These are phyloP conservation scores for Melanogaster broomeanus DNA, from an alignment of 768 basidiomycete species.

Conservation along the genomic window DNA sequence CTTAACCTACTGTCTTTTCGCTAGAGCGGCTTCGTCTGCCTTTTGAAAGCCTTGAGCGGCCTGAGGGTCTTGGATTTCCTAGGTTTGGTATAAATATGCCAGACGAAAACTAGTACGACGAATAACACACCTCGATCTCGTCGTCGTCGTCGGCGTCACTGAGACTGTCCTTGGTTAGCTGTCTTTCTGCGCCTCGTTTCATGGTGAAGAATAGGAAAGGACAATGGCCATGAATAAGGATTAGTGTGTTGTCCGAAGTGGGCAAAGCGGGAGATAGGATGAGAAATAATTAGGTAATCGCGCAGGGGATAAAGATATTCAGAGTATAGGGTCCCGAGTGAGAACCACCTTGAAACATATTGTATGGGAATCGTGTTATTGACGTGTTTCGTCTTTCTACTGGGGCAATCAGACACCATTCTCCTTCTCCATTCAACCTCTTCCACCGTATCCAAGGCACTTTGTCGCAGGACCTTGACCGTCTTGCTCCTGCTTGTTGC, in stretches of 20 bases:
- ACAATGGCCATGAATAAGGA: neutral
- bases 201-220: slow-evolving; percentile 35
- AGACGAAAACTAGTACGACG: neutral
- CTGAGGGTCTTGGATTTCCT: slow-evolving; percentile 46
- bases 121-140: slow-evolving; percentile 30
- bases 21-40: slow-evolving; percentile 59
- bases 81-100: neutral
- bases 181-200: slow-evolving; percentile 77
- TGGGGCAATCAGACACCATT: neutral
- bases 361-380: slow-evolving; percentile 5
- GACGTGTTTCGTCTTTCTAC: neutral
- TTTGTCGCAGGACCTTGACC: slow-evolving; percentile 3
- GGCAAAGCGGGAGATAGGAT: neutral
- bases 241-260: too few species aligned
- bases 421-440: too few species aligned
- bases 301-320: neutral
- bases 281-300: slow-evolving; percentile 23
- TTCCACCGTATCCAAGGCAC: neutral
- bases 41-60: slow-evolving; percentile 51
- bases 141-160: slow-evolving; percentile 38
- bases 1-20: slow-evolving; percentile 55
- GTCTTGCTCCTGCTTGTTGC: slow-evolving; percentile 9
- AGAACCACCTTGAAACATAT: neutral
- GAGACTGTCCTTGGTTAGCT: slow-evolving; percentile 58
- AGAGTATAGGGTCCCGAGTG: slow-evolving; percentile 19